phyloP scores from a whole-genome alignment of 306 rosid genomes.

The Quercus variabilis region DNA sequence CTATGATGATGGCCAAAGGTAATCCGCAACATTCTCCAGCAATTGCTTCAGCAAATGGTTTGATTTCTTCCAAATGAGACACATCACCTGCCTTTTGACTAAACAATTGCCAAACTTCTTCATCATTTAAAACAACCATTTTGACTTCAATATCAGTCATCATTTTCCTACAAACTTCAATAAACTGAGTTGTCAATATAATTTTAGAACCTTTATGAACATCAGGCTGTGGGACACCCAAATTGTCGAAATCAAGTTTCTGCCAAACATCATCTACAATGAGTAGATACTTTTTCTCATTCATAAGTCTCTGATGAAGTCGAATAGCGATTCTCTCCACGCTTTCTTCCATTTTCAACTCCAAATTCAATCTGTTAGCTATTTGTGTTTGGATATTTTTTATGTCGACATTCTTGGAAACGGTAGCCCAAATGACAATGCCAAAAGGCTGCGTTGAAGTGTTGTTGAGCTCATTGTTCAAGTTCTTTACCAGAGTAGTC shows the following conservation, averaged over 20 bases:
- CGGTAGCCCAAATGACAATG: conserved; percentile 20
- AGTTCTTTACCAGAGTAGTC: too few species aligned
- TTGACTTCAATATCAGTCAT: neutral
- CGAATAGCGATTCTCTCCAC: neutral
- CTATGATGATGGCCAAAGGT: conserved; percentile 7
- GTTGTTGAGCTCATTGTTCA: too few species aligned
- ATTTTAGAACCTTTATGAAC: conserved; percentile 14
- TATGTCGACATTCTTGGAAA: conserved; percentile 3
- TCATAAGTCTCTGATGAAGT: neutral
- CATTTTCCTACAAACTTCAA: conserved; percentile 18
- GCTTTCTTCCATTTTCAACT: conserved; percentile 14
- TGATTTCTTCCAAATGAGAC: conserved; percentile 1
- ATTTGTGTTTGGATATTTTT: conserved; percentile 6
- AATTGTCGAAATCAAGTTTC: conserved; percentile 7
- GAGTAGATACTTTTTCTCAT: conserved; percentile 4
- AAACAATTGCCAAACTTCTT: conserved; percentile 26
- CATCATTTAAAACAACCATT: conserved; percentile 12
- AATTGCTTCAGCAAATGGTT: conserved; percentile 12
- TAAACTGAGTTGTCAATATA: conserved; percentile 5
- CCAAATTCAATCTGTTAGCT: conserved; percentile 22
- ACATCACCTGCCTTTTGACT: conserved; percentile 10
- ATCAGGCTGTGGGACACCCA: conserved; percentile 21
- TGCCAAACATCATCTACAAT: conserved; percentile 23
- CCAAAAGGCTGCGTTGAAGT: neutral
- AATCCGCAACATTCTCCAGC: conserved; percentile 16